Evolutionary conservation across 2,329 filamentous ascomycete genomes (phyloP), one percentile per base, ranked within the genome.

Genomic region (Hymenoscyphus fraxineus): DNA sequence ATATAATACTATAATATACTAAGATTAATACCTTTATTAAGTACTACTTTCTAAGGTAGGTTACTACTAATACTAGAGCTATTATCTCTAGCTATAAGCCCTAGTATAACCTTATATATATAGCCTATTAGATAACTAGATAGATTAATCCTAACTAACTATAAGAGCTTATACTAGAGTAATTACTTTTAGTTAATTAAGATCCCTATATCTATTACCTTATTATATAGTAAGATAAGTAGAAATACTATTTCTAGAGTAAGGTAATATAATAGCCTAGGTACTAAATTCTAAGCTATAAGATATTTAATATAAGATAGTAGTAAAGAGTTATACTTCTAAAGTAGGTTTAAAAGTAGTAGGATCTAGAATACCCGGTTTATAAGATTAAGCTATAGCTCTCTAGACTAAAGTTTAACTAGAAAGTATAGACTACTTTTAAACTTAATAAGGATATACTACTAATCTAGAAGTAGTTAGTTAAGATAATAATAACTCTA

Each of bases 401-500:
- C 41, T 66, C 65, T 60, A 41, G 65, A 41, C 32, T 68, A 55
- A 64, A 65, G 59, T 31, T 66, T 39, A 60, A 35, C 61, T 55
- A 65, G 41, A 62, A 64, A 41, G 58, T 64, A 19, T 64, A 66
- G 64, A 69, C 64, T 51, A 68, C 64, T 59, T 59, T 71, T 38
- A 55, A 66, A 56, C 59, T 58, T 51, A 62, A 61, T 47, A 64
- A 70, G 64, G 59, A 71, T 40, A 68, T 75, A 63, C 68, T 70
- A 12, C 61, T 66, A 58, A 19, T 68, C 31, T 59, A 75, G 64
- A 72, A 70, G 65, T 68, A 65, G 62, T 70, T 73, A 54, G 69
- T 67, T n/a, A 65, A 72, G 63, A 70, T 65, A 41, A 62, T 74
- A 35, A 68, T 74, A 35, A 73, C 69, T 35, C 67, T 75, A 40